Evolutionary conservation across 768 basidiomycete species (phyloP).

Genomic region (Tylopilus subfusipes): DNA sequence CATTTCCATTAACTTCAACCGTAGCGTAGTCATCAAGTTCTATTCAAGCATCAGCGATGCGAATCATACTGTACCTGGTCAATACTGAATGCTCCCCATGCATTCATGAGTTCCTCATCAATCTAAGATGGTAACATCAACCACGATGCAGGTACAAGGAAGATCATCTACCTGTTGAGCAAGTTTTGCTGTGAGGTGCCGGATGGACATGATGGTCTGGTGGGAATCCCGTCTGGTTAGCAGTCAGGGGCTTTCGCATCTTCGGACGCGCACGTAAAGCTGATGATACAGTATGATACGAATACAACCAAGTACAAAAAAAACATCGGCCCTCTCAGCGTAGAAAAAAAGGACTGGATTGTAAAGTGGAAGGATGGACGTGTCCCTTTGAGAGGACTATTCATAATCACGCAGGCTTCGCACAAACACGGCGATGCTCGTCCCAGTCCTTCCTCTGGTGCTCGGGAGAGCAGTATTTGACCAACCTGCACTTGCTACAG

Average conservation of each 20-base stretch:
- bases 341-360: neutral
- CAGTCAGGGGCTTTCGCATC: neutral
- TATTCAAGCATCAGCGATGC: neutral
- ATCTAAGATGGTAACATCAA: constrained; percentile 49
- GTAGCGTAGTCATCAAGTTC: neutral
- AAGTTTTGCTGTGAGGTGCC: constrained; percentile 66
- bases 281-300: constrained; percentile 1
- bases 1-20: constrained; percentile 83
- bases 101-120: constrained; percentile 90
- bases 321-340: neutral
- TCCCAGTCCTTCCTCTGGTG: constrained; percentile 78
- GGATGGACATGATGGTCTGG: constrained; percentile 43
- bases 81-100: constrained; percentile 86
- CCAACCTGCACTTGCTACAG: constrained; percentile 75
- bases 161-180: constrained; percentile 62
- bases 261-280: neutral
- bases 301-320: constrained; percentile 8
- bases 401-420: constrained; percentile 31
- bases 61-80: constrained; percentile 62
- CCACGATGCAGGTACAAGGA: neutral
- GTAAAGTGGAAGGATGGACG: neutral
- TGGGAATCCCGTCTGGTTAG: neutral
- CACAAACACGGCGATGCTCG: constrained; percentile 70
- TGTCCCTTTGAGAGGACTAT: neutral
- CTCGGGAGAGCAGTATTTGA: constrained; percentile 72